A percentile compares a stretch with the other conserved stretches of the same genome.
These are phyloP conservation scores for Albugo laibachii DNA, from an alignment of 352 stramenopile species.

Conservation along the genomic window DNA sequence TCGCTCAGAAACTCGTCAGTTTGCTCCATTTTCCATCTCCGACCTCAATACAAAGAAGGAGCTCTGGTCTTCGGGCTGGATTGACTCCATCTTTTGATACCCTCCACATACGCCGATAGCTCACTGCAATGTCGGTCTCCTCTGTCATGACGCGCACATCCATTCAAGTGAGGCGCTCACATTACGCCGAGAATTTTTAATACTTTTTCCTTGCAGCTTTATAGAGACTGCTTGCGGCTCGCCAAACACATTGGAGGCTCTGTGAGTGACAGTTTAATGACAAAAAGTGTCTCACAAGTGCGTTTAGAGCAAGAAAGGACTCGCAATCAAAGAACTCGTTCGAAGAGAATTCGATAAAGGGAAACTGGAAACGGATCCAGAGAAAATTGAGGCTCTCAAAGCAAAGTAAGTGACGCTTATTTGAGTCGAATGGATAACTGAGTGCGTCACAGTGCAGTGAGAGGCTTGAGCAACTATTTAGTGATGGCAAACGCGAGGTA, in stretches of 20 bases:
- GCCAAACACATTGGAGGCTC: conserved; percentile 75
- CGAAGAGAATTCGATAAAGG: conserved; percentile 68
- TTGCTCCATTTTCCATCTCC: no score
- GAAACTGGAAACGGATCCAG: conserved; percentile 45
- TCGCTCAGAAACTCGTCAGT: no score
- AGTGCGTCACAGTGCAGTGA: conserved; percentile 27
- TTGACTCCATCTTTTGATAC: no score
- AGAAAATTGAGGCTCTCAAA: conserved; percentile 70
- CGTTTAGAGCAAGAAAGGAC: conserved; percentile 59
- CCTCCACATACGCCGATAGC: no score
- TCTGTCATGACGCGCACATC: neutral
- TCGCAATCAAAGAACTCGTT: conserved; percentile 48
- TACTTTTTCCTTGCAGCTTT: conserved; percentile 26
- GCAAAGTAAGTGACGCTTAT: conserved; percentile 24
- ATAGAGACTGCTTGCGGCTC: conserved; percentile 66
- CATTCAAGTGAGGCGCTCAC: neutral
- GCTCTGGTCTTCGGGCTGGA: no score
- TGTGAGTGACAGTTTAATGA: conserved; percentile 13
- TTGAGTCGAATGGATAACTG: neutral
- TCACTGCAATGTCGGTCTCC: no score
- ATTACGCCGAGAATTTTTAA: neutral
- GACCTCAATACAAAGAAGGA: no score
- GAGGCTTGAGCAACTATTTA: conserved; percentile 74
- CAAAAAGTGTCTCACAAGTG: conserved; percentile 1
- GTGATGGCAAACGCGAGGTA: conserved; percentile 75